Evolutionary conservation across 352 stramenopile species (phyloP).

Genomic region (Phytophthora sansomeana): DNA sequence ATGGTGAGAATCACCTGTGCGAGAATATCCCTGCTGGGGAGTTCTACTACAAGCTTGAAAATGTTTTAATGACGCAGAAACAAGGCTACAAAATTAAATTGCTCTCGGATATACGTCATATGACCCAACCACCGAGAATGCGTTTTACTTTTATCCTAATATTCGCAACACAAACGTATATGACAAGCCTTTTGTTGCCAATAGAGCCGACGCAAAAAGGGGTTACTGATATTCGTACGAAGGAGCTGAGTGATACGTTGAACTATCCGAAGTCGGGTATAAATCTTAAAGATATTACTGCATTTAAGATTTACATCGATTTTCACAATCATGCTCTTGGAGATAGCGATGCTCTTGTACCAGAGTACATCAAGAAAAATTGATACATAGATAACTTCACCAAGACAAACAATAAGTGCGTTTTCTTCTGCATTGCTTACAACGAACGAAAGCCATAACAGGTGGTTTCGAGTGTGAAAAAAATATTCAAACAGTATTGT

Average conservation of each 20-base stretch:
- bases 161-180: conserved; percentile 19
- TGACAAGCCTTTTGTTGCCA: conserved; percentile 14
- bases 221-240: conserved; percentile 3
- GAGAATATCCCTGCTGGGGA: conserved; percentile 1
- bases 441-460: not conserved
- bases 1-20: conserved; percentile 11
- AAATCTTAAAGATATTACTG: conserved; percentile 15
- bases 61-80: conserved; percentile 10
- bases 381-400: conserved; percentile 24
- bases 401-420: not conserved
- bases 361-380: conserved; percentile 24
- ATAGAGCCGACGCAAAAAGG: conserved; percentile 7
- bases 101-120: conserved; percentile 17
- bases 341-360: conserved; percentile 15
- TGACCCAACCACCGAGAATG: not conserved
- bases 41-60: conserved; percentile 20
- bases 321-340: conserved; percentile 26
- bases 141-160: conserved; percentile 3
- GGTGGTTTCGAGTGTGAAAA: too few species aligned
- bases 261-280: not conserved
- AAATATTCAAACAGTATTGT: too few species aligned
- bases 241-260: conserved; percentile 9
- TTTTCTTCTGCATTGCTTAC: conserved; percentile 25
- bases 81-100: conserved; percentile 30
- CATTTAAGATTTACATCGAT: conserved; percentile 17